phyloP scores from a whole-genome alignment of 352 stramenopile species.

The Pythium plurisporium region DNA sequence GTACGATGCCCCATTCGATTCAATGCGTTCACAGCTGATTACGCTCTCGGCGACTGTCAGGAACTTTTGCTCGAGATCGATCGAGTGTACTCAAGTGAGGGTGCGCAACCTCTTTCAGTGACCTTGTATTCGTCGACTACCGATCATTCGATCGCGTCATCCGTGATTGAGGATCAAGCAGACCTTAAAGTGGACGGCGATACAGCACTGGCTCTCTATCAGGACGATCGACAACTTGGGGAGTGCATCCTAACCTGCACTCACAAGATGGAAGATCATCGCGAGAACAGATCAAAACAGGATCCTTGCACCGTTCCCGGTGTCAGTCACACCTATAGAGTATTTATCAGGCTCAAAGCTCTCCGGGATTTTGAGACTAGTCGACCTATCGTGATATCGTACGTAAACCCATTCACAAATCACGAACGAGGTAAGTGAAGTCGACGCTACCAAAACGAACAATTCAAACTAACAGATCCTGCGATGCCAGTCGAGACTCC shows the following conservation, averaged over 20 bases:
- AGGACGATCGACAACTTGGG: not conserved
- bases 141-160: conserved; percentile 11
- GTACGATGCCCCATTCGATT: conserved; percentile 25
- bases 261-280: not conserved
- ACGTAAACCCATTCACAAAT: conserved; percentile 21
- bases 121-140: conserved; percentile 12
- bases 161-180: not conserved
- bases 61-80: conserved; percentile 6
- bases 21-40: conserved; percentile 33
- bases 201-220: not conserved
- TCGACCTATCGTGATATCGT: conserved; percentile 10
- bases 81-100: not conserved
- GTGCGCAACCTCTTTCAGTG: not conserved
- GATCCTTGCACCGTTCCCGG: not conserved
- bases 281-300: not conserved
- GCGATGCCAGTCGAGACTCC: conserved; percentile 38
- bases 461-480: no score
- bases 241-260: conserved; percentile 3
- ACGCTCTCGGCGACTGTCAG: conserved; percentile 33
- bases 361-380: conserved; percentile 18
- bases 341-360: conserved; percentile 11
- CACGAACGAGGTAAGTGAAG: conserved; percentile 18
- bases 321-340: conserved; percentile 17
- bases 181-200: not conserved
- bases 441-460: no score